Conservation (phyloP, 2,329 filamentous ascomycete genomes). For the Polychaeton citri region DNA sequence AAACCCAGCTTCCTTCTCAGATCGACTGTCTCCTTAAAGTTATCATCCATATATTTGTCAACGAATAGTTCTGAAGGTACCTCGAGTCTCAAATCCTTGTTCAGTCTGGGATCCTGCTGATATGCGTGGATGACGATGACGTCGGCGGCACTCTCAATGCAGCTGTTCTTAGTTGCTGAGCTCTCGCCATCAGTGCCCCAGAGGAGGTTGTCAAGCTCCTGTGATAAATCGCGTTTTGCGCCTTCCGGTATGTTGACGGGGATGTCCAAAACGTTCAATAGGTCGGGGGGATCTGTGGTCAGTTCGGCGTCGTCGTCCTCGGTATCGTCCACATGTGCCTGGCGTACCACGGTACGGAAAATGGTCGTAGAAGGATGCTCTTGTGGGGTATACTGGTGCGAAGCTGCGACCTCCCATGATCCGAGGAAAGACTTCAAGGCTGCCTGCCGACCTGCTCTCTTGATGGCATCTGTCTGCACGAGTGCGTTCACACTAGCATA, state of each 20-base stretch:
- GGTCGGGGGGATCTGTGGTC: neutral
- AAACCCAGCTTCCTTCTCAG: constrained; percentile 31
- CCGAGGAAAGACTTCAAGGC: neutral
- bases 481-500: constrained; percentile 45
- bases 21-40: constrained; percentile 32
- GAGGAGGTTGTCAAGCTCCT: constrained; percentile 16
- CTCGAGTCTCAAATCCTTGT: constrained; percentile 29
- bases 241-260: constrained; percentile 2
- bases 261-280: neutral
- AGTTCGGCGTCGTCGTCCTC: constrained; percentile 3
- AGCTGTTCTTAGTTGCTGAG: constrained; percentile 11
- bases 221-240: constrained; percentile 7
- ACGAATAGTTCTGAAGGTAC: constrained; percentile 43
- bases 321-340: constrained; percentile 6
- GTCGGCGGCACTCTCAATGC: constrained; percentile 36
- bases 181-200: constrained; percentile 17
- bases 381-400: neutral
- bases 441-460: constrained; percentile 1
- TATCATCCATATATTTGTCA: constrained; percentile 46
- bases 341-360: neutral
- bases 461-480: constrained; percentile 12
- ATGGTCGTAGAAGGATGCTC: neutral
- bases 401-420: neutral
- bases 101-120: constrained; percentile 19
- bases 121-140: constrained; percentile 39